These are phyloP conservation scores for Leptographium radiaticola DNA, from an alignment of 2,329 filamentous ascomycete genomes.

Conservation along the genomic window DNA sequence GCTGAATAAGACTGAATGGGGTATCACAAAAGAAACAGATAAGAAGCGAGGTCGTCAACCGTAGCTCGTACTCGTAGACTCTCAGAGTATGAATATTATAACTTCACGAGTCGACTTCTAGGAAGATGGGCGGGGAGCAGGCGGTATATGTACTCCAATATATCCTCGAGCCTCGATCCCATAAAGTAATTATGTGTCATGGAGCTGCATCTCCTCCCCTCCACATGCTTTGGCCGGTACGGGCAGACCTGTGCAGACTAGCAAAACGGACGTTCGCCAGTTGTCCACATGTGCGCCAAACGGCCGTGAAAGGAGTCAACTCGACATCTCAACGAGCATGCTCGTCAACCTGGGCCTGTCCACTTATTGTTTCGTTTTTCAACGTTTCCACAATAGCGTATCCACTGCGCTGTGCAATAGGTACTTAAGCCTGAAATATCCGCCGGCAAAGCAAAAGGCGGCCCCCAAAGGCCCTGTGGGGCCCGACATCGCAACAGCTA, in stretches of 20 bases:
- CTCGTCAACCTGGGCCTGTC: background rate
- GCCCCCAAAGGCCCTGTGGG: background rate
- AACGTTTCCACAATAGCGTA: background rate
- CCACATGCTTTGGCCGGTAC: background rate
- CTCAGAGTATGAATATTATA: too few species aligned
- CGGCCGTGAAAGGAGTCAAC: too few species aligned
- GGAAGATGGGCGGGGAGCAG: background rate
- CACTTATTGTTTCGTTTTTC: background rate
- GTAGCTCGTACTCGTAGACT: too few species aligned
- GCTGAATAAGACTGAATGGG: background rate
- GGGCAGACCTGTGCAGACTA: background rate
- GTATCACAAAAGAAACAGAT: background rate
- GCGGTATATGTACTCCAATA: slow-evolving; percentile 12
- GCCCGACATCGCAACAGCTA: slow-evolving; percentile 5
- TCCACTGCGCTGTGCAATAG: background rate
- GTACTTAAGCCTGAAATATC: background rate
- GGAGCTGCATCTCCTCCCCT: background rate
- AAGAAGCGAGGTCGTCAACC: background rate
- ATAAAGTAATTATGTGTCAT: slow-evolving; percentile 23
- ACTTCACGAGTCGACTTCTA: too few species aligned
- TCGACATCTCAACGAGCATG: too few species aligned
- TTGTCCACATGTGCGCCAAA: background rate
- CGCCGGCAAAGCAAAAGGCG: background rate
- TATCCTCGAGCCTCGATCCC: slow-evolving; percentile 10
- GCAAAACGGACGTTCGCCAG: background rate